Conservation (phyloP, 2,329 filamentous ascomycete genomes). For the Monilinia vaccinii-corymbosi region DNA sequence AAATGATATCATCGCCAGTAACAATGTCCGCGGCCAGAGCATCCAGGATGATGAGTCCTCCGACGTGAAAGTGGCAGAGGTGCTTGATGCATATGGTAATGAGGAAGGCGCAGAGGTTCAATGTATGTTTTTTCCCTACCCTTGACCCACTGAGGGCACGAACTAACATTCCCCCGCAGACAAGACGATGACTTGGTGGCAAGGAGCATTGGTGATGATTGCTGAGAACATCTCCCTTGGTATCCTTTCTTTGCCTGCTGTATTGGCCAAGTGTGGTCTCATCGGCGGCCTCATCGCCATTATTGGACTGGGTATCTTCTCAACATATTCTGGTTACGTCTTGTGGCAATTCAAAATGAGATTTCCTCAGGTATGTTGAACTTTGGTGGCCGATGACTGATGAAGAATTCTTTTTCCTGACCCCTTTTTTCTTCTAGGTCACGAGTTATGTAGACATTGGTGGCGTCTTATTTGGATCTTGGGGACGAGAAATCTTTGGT, state of each 20-base stretch:
- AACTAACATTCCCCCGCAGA: background rate
- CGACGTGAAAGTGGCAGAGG: constrained; percentile 13
- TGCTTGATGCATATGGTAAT: constrained; percentile 14
- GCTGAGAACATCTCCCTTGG: constrained; percentile 14
- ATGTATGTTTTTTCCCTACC: constrained; percentile 6
- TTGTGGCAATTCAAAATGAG: constrained; percentile 49
- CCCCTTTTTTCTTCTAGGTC: background rate
- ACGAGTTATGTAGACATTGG: constrained; percentile 47
- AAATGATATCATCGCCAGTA: background rate
- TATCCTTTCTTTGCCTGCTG: constrained; percentile 12
- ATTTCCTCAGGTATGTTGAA: constrained; percentile 37
- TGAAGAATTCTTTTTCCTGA: background rate
- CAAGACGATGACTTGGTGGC: constrained; percentile 13
- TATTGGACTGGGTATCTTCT: constrained; percentile 42
- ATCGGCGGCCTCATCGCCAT: constrained; percentile 37
- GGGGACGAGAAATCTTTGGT: constrained; percentile 39
- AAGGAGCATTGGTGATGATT: constrained; percentile 8
- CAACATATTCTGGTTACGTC: constrained; percentile 52
- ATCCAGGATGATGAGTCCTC: constrained; percentile 9
- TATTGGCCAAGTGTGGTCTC: constrained; percentile 10
- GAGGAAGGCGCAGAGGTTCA: constrained; percentile 16
- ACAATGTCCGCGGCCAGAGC: background rate
- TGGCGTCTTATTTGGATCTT: constrained; percentile 39
- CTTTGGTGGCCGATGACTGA: background rate
- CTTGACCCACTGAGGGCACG: background rate